Evolutionary conservation across 129 eudicot genomes (phyloP), one percentile per base, ranked within the genome.

Genomic region (Tagetes patula): DNA sequence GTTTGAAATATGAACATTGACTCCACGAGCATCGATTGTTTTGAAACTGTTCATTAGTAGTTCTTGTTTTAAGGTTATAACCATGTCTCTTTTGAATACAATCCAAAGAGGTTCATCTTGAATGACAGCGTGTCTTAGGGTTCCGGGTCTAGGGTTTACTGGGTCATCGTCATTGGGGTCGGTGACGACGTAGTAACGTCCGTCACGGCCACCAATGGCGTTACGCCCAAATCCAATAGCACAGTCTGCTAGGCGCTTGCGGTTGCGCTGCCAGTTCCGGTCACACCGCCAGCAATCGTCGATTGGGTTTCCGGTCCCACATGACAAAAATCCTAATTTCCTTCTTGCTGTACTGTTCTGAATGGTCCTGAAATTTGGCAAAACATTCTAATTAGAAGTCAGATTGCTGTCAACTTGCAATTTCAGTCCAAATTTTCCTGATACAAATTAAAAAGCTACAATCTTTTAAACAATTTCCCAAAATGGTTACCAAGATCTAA

Each of bases 11-110:
- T 59, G 65, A 3, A 59, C 65, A 33, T 59, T 59, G 42, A 34
- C 65, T 10, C 65, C 65, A 33, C 65, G 42, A 59, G 65, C 65
- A 59, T 59, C 65, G 41, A 59, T 59, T 59, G 65, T 59, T 33
- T 59, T 59, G 20, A 59, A 59, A 32, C 65, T 59, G 20, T 59
- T 59, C 65, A 59, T 59, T 0, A 59, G 2, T 10, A 59, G 20
- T 33, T 59, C 65, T 32, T 59, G 65, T 34, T 59, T 59, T 6
- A 59, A 32, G 5, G 41, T 59, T 33, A 59, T 59, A 10, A 34
- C 65, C 65, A 59, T 59, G 65, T 59, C 65, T 33, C 65, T 34
- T 12, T 59, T 59, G 65, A 59, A 59, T 1, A 59, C 7, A 20
- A 59, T 59, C 65, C 65, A 59, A 9, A 59, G 65, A 59, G 65